phyloP scores from a whole-genome alignment of 2,329 filamentous ascomycete genomes.

The Ascosphaera aggregata region DNA sequence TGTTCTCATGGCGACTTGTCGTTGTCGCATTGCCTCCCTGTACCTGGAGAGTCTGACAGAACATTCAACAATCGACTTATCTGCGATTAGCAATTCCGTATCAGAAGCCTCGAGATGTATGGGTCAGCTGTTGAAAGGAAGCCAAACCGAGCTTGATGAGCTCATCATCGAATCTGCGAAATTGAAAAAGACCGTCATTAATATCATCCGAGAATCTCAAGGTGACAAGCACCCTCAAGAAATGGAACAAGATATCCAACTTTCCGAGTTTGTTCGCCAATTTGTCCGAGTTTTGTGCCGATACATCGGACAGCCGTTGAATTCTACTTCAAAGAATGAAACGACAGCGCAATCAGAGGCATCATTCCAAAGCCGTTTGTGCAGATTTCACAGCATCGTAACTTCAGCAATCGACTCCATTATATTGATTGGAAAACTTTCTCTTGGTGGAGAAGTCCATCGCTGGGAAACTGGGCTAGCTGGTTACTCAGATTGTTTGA shows the following conservation, averaged over 20 bases:
- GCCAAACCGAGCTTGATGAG: constrained; percentile 19
- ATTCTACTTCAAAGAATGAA: constrained; percentile 6
- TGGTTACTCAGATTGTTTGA: constrained; percentile 15
- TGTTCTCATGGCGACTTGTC: constrained; percentile 14
- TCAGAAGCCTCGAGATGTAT: constrained; percentile 14
- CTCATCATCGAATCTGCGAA: constrained; percentile 19
- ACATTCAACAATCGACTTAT: constrained; percentile 7
- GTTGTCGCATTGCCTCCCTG: constrained; percentile 17
- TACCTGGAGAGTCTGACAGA: constrained; percentile 13
- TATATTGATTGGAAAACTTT: constrained; percentile 17
- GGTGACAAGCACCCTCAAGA: constrained; percentile 9
- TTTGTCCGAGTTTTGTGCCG: constrained; percentile 19
- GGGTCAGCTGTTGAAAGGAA: constrained; percentile 12
- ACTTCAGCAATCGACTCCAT: constrained; percentile 18
- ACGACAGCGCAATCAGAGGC: constrained; percentile 11
- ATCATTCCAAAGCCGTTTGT: constrained; percentile 12
- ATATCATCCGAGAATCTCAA: constrained; percentile 9
- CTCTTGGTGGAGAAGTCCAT: constrained; percentile 14
- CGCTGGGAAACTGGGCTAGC: constrained; percentile 17
- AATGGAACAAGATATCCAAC: constrained; percentile 5
- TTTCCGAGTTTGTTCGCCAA: constrained; percentile 15
- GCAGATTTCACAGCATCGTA: constrained; percentile 15
- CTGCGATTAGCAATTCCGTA: constrained; percentile 9
- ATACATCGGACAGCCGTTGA: constrained; percentile 14
- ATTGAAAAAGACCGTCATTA: constrained; percentile 20